phyloP scores from a whole-genome alignment of 345 rosid genomes.

The Eucalyptus curtisii region DNA sequence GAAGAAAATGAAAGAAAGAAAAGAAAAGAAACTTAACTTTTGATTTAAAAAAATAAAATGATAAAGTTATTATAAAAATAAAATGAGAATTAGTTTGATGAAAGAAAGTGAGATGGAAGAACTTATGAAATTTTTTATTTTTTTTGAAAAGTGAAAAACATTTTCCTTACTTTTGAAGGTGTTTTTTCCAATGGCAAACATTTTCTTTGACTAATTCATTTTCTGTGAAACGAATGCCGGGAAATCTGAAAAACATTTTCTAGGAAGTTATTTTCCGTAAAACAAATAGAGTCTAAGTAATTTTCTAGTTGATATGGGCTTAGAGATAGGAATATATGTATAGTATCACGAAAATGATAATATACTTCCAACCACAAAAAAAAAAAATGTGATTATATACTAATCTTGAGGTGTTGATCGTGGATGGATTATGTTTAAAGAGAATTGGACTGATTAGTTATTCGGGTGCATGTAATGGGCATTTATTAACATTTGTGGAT shows the following conservation, averaged over 20 bases:
- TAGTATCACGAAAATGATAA: background rate
- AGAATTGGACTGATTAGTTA: background rate
- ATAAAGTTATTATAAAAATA: too few species aligned
- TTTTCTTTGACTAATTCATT: too few species aligned
- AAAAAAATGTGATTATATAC: background rate
- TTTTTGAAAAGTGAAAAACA: too few species aligned
- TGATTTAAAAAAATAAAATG: too few species aligned
- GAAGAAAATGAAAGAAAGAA: too few species aligned
- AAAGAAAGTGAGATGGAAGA: too few species aligned
- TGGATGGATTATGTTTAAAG: background rate
- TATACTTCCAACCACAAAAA: background rate
- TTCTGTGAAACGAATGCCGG: accelerated
- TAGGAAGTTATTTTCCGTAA: accelerated
- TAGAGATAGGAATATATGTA: background rate
- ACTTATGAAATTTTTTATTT: too few species aligned
- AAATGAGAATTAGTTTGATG: too few species aligned
- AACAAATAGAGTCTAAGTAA: background rate
- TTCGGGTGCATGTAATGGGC: background rate
- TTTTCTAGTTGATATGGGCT: background rate
- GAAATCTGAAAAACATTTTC: accelerated
- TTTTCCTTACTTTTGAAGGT: too few species aligned
- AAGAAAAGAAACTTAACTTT: too few species aligned
- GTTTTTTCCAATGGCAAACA: too few species aligned
- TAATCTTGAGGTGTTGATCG: background rate
- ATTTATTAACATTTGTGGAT: background rate